Conservation (phyloP, 768 basidiomycete genomes). For the Austroboletus festivus region DNA sequence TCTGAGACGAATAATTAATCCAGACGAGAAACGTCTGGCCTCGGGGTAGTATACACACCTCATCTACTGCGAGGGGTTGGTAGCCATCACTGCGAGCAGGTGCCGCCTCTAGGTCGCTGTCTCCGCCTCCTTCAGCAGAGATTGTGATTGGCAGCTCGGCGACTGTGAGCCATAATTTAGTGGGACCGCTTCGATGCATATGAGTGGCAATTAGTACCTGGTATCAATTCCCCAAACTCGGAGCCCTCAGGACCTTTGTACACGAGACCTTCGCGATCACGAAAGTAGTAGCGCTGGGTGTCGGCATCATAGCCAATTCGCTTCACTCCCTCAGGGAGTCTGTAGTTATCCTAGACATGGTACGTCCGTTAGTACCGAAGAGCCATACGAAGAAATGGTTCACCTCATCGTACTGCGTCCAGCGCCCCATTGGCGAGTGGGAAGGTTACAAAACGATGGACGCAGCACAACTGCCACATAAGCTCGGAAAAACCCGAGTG, state of each 20-base stretch:
- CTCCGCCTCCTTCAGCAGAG: slow-evolving; percentile 29
- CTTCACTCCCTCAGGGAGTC: slow-evolving; percentile 51
- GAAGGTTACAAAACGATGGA: slow-evolving; percentile 4
- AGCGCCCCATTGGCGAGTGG: slow-evolving; percentile 32
- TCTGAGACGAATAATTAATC: slow-evolving; percentile 13
- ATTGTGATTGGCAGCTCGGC: slow-evolving; percentile 29
- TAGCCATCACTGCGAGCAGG: slow-evolving; percentile 56
- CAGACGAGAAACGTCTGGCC: not conserved
- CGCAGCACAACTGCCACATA: slow-evolving; percentile 3
- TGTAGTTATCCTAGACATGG: slow-evolving; percentile 46
- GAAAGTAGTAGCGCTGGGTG: slow-evolving; percentile 62
- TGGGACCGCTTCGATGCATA: not conserved
- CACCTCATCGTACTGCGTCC: slow-evolving; percentile 37
- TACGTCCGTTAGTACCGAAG: not conserved
- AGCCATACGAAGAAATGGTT: not conserved
- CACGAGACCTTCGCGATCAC: slow-evolving; percentile 47
- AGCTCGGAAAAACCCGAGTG: slow-evolving; percentile 24
- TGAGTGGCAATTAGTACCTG: slow-evolving; percentile 30
- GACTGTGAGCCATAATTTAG: slow-evolving; percentile 17
- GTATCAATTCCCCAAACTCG: slow-evolving; percentile 44
- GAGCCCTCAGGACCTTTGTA: slow-evolving; percentile 63
- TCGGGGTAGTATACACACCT: slow-evolving; percentile 32
- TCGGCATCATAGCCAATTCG: slow-evolving; percentile 79
- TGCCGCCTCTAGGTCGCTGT: slow-evolving; percentile 54
- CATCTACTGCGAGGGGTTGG: slow-evolving; percentile 48